Conservation (phyloP, 2,329 filamentous ascomycete genomes). For the Fusarium mundagurra region DNA sequence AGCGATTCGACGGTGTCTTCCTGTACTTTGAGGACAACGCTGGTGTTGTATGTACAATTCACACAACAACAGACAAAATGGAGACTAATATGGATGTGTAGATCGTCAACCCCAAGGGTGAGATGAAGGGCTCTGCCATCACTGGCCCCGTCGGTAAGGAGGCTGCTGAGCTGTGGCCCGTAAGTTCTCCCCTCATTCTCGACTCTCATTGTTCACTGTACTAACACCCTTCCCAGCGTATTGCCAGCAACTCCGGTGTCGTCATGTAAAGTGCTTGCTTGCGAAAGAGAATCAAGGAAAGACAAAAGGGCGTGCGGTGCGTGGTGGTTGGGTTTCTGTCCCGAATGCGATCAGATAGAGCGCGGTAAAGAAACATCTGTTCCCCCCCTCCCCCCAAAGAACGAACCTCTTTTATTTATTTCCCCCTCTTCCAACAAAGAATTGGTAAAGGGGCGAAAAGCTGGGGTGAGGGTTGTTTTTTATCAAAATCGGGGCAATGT, state of each 20-base stretch:
- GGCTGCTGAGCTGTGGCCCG: constrained; percentile 99
- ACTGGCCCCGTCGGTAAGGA: constrained; percentile 99
- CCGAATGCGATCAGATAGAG: constrained; percentile 49
- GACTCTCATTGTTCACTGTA: neutral
- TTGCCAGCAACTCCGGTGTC: constrained; percentile 99
- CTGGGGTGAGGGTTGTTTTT: constrained; percentile 7
- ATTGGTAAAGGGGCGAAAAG: constrained; percentile 18
- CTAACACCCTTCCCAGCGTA: constrained; percentile 74
- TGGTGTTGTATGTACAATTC: constrained; percentile 81
- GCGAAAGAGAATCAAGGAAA: constrained; percentile 38
- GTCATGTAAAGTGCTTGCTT: constrained; percentile 84
- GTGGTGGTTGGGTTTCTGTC: constrained; percentile 43
- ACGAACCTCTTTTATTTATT: constrained; percentile 24
- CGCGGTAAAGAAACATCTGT: constrained; percentile 38
- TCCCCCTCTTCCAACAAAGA: neutral
- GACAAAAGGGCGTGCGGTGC: constrained; percentile 42
- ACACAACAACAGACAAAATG: no score
- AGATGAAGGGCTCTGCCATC: constrained; percentile 99
- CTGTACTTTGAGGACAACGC: constrained; percentile 99
- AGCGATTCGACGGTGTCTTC: constrained; percentile 97
- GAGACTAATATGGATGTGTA: constrained; percentile 56
- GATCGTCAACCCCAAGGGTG: constrained; percentile 99
- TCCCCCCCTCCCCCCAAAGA: constrained; percentile 34
- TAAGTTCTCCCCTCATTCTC: constrained; percentile 60
- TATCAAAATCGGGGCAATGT: constrained; percentile 36